These are phyloP conservation scores for Solanum rostratum DNA, from an alignment of 257 asterid species.

Conservation along the genomic window DNA sequence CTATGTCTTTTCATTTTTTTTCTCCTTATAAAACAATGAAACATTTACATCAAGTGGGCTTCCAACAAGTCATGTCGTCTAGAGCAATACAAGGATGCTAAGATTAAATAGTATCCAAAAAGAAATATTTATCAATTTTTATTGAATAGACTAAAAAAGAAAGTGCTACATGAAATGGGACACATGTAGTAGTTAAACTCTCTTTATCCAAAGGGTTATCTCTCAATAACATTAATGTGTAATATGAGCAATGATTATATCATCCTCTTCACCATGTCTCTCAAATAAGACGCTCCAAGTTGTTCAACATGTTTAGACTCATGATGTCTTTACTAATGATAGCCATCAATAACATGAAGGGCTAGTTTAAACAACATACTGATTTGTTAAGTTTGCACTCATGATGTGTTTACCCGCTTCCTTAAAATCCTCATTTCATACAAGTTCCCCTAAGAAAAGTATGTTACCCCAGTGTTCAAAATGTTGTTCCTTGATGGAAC, in stretches of 20 bases:
- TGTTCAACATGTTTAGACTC: background rate
- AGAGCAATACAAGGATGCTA: background rate
- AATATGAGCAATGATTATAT: background rate
- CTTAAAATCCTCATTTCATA: background rate
- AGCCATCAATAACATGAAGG: background rate
- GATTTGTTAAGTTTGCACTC: background rate
- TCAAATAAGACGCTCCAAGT: background rate
- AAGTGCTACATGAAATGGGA: background rate
- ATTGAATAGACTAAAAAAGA: background rate
- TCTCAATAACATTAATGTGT: background rate
- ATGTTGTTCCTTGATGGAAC: background rate
- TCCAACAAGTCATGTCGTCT: background rate
- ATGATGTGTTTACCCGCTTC: background rate
- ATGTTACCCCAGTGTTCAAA: background rate
- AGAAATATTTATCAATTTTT: background rate
- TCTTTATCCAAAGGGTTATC: background rate
- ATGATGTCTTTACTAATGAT: background rate
- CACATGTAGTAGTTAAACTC: background rate
- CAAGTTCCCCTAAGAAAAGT: background rate
- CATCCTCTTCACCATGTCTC: background rate
- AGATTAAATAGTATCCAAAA: background rate
- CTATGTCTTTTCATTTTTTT: background rate
- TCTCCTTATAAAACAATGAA: background rate
- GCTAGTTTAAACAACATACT: background rate
- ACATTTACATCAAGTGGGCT: background rate